Evolutionary conservation across 495 filamentous ascomycete species (phyloP).

Genomic region (Acidomyces sp.): DNA sequence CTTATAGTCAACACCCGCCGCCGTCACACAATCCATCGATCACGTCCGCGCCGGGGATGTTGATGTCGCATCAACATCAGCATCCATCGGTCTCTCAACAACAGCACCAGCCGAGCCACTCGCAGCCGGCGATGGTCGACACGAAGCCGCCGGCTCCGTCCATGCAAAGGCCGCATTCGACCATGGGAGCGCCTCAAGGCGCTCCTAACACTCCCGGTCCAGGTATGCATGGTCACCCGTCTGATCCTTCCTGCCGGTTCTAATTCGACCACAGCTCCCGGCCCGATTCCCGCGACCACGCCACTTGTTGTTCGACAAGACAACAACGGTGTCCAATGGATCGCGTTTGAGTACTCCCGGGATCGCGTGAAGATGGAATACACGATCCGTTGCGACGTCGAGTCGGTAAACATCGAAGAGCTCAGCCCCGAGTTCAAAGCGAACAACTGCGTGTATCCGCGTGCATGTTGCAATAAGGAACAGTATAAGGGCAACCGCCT

Average conservation of each 20-base stretch:
- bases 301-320: slow-evolving; percentile 91
- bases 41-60: slow-evolving; percentile 43
- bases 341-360: slow-evolving; percentile 94
- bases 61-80: slow-evolving; percentile 59
- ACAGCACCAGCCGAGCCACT: slow-evolving; percentile 34
- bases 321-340: slow-evolving; percentile 96
- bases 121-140: slow-evolving; percentile 10
- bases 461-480: slow-evolving; percentile 89
- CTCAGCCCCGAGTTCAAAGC: slow-evolving; percentile 83
- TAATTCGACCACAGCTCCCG: slow-evolving; percentile 86
- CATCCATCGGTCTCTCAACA: slow-evolving; percentile 43
- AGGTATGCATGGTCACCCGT: slow-evolving; percentile 4
- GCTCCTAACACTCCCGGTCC: slow-evolving; percentile 36
- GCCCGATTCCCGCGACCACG: slow-evolving; percentile 95
- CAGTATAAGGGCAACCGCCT: slow-evolving; percentile 90
- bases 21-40: slow-evolving; percentile 50
- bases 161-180: slow-evolving; percentile 45
- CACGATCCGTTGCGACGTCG: slow-evolving; percentile 94
- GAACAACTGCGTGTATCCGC: slow-evolving; percentile 94
- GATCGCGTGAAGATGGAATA: slow-evolving; percentile 99
- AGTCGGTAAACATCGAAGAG: slow-evolving; percentile 83
- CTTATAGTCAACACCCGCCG: slow-evolving; percentile 58
- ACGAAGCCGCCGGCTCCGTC: slow-evolving; percentile 45
- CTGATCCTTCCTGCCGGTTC: slow-evolving; percentile 34
- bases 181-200: slow-evolving; percentile 34